Base-by-base conservation (phyloP, 1,284 basidiomycete species). In the Sanghuangporus sanghuang region DNA sequence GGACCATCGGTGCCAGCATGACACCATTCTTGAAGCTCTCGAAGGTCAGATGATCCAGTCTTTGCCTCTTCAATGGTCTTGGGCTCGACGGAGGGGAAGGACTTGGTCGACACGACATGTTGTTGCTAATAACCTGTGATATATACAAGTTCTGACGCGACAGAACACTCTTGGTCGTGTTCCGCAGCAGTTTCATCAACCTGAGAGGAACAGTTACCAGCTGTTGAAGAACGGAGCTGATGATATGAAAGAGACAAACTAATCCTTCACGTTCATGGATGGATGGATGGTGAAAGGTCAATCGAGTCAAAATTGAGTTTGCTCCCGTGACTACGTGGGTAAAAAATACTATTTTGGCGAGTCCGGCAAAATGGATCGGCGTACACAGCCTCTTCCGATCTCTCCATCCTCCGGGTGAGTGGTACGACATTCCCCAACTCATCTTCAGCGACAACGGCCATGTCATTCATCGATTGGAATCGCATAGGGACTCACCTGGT, bases 1-100 rank as follows among this genome's bases (percentile, higher is more conserved):
- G 85, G 59, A 98, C 95, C 95, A 98, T 98, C 5, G 95, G 95
- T 9, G 95, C 95, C 23, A 98, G 83, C 71, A 95, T 89, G 39
- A 95, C 78, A 27, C 92, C 93, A 78, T 94, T 82, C 69, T 87
- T 89, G 77, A 87, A 91, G 68, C 86, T 85, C 39, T 86, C 84
- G 2, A 79, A 71, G 0, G 85, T 86, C 21, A 89, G 78, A 65
- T 85, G 82, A 7, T 79, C 79, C 3, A 83, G 69, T 69, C 79
- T 84, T 62, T 78, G 76, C 21, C 84, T 81, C 70, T 91, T 91
- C 0, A 76, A 57, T 18, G 80, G 74, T 40, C 84, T 77, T 52
- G 69, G 67, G 11, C 74, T 74, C 12, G 77, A 75, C 21, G 79
- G 71, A 12, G 82, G 81, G 9, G 85, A 59, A 27, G 56, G 52